phyloP scores from a whole-genome alignment of 2,329 filamentous ascomycete species.

The Sordariomycetes sp. region DNA sequence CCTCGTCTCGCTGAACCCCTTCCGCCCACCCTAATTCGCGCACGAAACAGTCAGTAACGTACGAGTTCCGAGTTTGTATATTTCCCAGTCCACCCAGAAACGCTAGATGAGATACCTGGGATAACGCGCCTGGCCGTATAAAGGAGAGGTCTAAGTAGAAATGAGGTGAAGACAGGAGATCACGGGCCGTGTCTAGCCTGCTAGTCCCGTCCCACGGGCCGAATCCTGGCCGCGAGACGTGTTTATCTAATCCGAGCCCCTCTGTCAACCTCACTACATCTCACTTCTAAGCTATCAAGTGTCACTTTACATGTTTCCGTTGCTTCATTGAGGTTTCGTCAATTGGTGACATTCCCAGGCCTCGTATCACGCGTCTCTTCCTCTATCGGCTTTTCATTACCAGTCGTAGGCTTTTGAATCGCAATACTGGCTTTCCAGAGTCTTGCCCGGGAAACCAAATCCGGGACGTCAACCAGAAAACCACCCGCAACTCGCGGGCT shows the following conservation, averaged over 20 bases:
- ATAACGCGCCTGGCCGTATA: too few species aligned
- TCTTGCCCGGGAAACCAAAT: neutral
- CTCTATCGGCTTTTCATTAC: neutral
- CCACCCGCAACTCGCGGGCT: neutral
- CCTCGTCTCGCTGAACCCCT: too few species aligned
- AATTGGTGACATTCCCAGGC: neutral
- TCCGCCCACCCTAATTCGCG: too few species aligned
- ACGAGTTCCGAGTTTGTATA: too few species aligned
- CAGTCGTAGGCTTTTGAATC: neutral
- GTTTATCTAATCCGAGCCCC: neutral
- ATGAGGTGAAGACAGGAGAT: too few species aligned
- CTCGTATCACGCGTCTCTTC: neutral
- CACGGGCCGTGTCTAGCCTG: neutral
- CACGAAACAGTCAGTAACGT: too few species aligned
- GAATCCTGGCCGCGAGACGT: neutral
- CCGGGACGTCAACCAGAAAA: neutral
- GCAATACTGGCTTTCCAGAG: neutral
- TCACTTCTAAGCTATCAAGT: neutral
- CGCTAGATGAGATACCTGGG: too few species aligned
- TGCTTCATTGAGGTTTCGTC: neutral
- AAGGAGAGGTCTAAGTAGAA: too few species aligned
- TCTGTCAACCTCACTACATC: neutral
- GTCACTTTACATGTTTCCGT: neutral
- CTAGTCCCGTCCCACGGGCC: neutral
- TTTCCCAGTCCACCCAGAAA: too few species aligned